Base-by-base conservation (phyloP, 352 stramenopile species). In the Globisporangium solare region DNA sequence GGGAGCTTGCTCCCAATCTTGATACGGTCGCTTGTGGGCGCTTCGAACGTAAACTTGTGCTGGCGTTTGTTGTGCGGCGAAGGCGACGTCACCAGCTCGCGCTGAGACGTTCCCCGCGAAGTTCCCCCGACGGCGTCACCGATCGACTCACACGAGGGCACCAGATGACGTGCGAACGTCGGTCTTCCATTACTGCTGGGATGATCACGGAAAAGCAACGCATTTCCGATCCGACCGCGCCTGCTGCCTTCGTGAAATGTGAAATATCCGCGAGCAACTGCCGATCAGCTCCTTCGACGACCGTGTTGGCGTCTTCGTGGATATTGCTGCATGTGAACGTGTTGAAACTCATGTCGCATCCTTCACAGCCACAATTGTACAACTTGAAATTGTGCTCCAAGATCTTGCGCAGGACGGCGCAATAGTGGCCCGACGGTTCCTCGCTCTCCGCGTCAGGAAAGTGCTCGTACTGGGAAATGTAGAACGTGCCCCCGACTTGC, bases 401-500 rank as follows among this genome's bases (percentile, higher is more conserved):
- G 39, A 73, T 61, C 52, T 90, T 89, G 31, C 79, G 79, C 31
- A 94, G 66, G 12, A 94, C 75, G 2, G 79, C 81, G 46, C 84
- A 94, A 62, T 93, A 95, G 59, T 91, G 81, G 5, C 68, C 74
- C 11, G 62, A 81, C 0, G 77, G 76, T 18, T 80, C 70, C 1
- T 84, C 74, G 10, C 56, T 62, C 21, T 75, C 66, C 1, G 69
- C 72, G 48, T 93, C 81, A 1, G 86, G 77, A 61, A 96, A 96
- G 51, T 95, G 72, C 52, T 93, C 81, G 61, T 96, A 96, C 59
- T 95, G 86, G 20, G 83, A 95, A 63, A 95, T 94, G 73, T 91
- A 96, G 59, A 93, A 93, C 17, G 74, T 88, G 35, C 79, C 79
- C 31, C 79, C 80, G n/a, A 90, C 64, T 45, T 93, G 80, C 66